Conservation (phyloP, 176 grass and related monocot genomes). For the Saccharum spontaneum region DNA sequence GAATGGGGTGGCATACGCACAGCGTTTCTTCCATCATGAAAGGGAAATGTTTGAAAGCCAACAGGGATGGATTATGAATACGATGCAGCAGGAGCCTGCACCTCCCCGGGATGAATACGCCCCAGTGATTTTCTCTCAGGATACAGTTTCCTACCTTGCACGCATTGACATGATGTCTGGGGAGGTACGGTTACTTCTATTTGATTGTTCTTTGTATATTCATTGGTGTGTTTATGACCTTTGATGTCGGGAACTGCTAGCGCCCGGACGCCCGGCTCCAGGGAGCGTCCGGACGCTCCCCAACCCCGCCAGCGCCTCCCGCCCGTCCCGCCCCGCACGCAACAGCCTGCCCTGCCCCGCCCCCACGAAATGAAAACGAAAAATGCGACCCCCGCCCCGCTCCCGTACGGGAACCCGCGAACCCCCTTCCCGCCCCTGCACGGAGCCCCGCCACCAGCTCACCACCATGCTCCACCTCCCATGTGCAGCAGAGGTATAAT, state of each 20-base stretch:
- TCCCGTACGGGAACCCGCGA: too few relatives aligned
- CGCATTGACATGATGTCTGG: conserved; percentile 97
- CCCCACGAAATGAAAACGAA: too few relatives aligned
- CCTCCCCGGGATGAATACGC: conserved; percentile 80
- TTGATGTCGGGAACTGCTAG: not conserved
- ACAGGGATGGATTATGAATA: conserved; percentile 91
- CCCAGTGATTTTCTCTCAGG: conserved; percentile 89
- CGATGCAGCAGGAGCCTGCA: conserved; percentile 57
- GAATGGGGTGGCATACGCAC: conserved; percentile 88
- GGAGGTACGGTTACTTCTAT: conserved; percentile 47
- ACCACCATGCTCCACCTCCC: too few relatives aligned
- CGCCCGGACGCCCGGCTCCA: too few relatives aligned
- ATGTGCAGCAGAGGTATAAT: too few relatives aligned
- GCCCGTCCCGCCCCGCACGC: too few relatives aligned
- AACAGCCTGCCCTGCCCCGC: too few relatives aligned
- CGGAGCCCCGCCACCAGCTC: too few relatives aligned
- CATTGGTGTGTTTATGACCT: not conserved
- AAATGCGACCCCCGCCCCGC: too few relatives aligned
- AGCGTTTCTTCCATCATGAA: conserved; percentile 66
- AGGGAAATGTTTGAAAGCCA: conserved; percentile 77
- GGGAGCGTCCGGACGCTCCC: too few relatives aligned
- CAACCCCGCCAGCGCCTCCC: too few relatives aligned
- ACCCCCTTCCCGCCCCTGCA: too few relatives aligned
- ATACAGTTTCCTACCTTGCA: conserved; percentile 80
- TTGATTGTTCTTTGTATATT: not conserved